Percentiles rank a stretch among this genome's conserved stretches.
Conservation (phyloP, 768 basidiomycete species). For the Leucocoprinus sp. region DNA sequence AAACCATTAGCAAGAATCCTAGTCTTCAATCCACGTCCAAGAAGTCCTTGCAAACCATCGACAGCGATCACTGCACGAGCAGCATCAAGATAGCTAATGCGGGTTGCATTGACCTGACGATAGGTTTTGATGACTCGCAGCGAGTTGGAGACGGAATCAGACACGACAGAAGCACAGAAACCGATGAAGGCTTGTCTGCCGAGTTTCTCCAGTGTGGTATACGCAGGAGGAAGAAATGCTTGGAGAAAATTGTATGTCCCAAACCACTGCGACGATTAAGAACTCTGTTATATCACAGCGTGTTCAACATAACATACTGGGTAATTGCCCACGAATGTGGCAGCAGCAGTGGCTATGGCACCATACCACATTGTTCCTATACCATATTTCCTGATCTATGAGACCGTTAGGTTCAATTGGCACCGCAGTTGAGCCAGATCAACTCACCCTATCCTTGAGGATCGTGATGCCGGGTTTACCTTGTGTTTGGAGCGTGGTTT, state of each 20-base stretch:
- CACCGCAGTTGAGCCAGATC: background rate
- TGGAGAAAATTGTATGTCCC: constrained; percentile 79
- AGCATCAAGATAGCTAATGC: constrained; percentile 72
- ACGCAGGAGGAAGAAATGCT: constrained; percentile 47
- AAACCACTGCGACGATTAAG: constrained; percentile 58
- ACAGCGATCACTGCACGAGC: constrained; percentile 65
- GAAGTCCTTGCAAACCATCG: constrained; percentile 74
- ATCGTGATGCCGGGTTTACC: constrained; percentile 64
- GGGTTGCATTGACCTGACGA: constrained; percentile 78
- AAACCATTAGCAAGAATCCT: constrained; percentile 84
- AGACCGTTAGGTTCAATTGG: background rate
- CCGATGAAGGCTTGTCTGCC: constrained; percentile 84
- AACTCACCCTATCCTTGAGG: constrained; percentile 52
- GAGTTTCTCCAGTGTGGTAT: constrained; percentile 49
- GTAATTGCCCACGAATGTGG: constrained; percentile 90
- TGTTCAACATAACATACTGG: too few species aligned
- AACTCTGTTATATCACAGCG: too few species aligned
- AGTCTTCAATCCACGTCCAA: constrained; percentile 87
- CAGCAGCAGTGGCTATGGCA: constrained; percentile 84
- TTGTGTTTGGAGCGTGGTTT: constrained; percentile 93
- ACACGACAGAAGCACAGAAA: constrained; percentile 77
- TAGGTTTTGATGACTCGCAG: constrained; percentile 94
- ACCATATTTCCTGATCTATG: constrained; percentile 66
- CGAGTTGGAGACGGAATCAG: constrained; percentile 83
- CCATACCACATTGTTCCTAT: constrained; percentile 82